Base-by-base conservation (phyloP, 1,284 basidiomycete species). In the Filobasidium uniguttulatum region DNA sequence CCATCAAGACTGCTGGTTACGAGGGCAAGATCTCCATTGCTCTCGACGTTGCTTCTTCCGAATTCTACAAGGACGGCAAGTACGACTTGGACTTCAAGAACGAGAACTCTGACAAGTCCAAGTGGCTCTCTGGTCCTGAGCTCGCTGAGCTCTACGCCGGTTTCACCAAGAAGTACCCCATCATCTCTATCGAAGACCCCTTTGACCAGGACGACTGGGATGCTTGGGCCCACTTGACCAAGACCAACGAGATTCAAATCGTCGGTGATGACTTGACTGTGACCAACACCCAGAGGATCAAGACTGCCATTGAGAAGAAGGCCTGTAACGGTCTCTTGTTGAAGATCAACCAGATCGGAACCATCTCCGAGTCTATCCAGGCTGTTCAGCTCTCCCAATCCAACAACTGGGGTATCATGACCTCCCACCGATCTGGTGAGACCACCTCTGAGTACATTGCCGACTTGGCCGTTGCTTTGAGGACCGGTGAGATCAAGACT, bases 191-290 rank as follows among this genome's bases (percentile, higher is more conserved):
- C 65, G 93, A 99, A 30, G 93, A 99, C 72, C 93, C 93, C 71
- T 99, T 99, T 74, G 91, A 98, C 74, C 91, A 99, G 77, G 94
- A 98, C 70, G 93, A 97, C 76, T 97, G 89, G 85, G 89, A 90
- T 70, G 88, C 90, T 40, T 99, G 94, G 94, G 75, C 81, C 40
- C 82, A 91, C 76, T 88, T 96, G 74, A 93, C 84, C 62, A 71
- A 74, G 63, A 71, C 79, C 56, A 76, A 78, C 62, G 75, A 75
- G 23, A 83, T 88, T 66, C 89, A 71, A 56, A 62, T 66, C 50
- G 52, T 62, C 54, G 59, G 48, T 41, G 48, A 50, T 46, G 54
- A 99, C 71, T 73, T 99, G 73, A 96, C 91, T 10, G 94, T 99
- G 62, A 98, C 94, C 66, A 99, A 98, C 81, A 89, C 90, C 38